phyloP scores from a whole-genome alignment of 345 rosid genomes.

The Rhizophora apiculata region DNA sequence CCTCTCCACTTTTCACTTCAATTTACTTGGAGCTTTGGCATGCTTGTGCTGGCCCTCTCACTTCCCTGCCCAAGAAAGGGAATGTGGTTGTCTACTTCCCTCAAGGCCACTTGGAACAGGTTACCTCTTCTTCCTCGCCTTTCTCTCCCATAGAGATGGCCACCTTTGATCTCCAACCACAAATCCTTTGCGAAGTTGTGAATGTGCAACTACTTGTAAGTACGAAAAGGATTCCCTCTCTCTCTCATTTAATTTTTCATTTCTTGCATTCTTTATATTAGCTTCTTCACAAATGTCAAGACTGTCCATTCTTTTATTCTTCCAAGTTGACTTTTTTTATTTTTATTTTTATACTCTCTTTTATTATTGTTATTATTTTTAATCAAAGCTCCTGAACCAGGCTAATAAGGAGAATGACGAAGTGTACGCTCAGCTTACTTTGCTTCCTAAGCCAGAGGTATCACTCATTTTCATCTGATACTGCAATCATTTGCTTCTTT shows the following conservation, averaged over 20 bases:
- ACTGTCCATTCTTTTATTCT: conserved; percentile 5
- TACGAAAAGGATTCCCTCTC: not conserved
- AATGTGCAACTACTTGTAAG: conserved; percentile 69
- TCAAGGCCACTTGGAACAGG: conserved; percentile 83
- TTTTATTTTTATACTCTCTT: conserved; percentile 7
- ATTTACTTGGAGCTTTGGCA: conserved; percentile 83
- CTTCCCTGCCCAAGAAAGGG: conserved; percentile 74
- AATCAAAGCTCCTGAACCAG: conserved; percentile 31
- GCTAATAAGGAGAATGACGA: conserved; percentile 88
- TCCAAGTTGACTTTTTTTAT: conserved; percentile 16
- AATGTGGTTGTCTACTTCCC: conserved; percentile 79
- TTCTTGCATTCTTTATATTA: not conserved
- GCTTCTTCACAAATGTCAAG: not conserved
- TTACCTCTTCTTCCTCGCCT: conserved; percentile 38
- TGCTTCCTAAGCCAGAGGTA: conserved; percentile 86
- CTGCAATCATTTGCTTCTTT: not conserved
- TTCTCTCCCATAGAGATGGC: conserved; percentile 46
- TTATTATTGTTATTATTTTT: too few species aligned
- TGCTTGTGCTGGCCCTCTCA: conserved; percentile 91
- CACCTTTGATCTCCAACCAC: conserved; percentile 58
- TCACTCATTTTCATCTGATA: not conserved
- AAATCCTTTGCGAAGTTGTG: conserved; percentile 69
- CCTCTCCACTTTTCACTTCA: conserved; percentile 49
- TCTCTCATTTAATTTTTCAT: not conserved
- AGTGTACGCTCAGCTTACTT: conserved; percentile 68